Base-by-base conservation (phyloP, 1,139 yeast genomes). In the Petasospora rhodanensis region DNA sequence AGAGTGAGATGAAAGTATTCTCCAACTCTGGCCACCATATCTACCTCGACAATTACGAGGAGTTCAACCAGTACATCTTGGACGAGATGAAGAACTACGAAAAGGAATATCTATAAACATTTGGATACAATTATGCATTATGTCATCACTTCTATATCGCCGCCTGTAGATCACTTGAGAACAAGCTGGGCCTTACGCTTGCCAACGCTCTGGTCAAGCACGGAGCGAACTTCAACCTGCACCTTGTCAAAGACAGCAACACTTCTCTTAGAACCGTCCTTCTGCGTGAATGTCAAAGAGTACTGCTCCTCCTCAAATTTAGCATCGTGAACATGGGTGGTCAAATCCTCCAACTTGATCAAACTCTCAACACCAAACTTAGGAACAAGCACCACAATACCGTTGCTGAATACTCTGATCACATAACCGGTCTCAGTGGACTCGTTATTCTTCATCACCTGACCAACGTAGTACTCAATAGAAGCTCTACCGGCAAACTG, bases 401-500 rank as follows among this genome's bases (percentile, higher is more conserved):
- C 99, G 56, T 93, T 93, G 45, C 86, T 80, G 59, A 91, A 89
- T 26, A 93, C 91, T 57, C 86, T 85, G 51, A 89, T 87, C 24
- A 89, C 80, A 51, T 86, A 89, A 7, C 97, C 98, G 46, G 87
- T 93, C 55, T 87, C 95, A 42, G 80, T 82, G 44, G 76, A 74
- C 38, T 66, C 68, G 38, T 66, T 65, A 52, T 78, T 79, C 57
- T 87, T 83, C 82, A 93, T 82, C 22, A 89, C 96, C 63, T 93
- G 98, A 11, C 98, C 98, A 28, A 93, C 98, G 53, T 86, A 91
- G 60, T 91, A 93, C 57, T 93, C 98, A 45, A 93, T 86, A 57
- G 95, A 84, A 21, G 98, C 96, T 54, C 99, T 75, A 22, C 98
- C 98, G 3, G 98, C 99, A 69, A 91, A 85, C 62, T 93, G 99